Conservation (phyloP, 2,329 filamentous ascomycete genomes). For the Colletotrichum paranaense region DNA sequence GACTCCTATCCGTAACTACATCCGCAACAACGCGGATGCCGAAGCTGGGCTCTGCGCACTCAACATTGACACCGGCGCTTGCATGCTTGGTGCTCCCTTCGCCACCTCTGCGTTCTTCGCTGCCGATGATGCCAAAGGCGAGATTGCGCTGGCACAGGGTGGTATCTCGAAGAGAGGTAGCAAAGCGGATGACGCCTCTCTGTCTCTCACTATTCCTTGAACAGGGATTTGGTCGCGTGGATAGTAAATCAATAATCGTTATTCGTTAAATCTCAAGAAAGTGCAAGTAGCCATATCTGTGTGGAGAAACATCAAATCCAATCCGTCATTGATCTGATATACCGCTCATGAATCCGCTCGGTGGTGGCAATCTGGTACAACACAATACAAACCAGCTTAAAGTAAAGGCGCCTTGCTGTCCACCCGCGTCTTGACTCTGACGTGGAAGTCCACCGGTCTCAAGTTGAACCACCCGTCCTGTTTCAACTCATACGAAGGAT, state of each 20-base stretch:
- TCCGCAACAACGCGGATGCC: constrained; percentile 24
- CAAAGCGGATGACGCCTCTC: background rate
- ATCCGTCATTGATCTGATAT: background rate
- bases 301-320: background rate
- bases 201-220: background rate
- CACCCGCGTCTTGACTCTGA: constrained; percentile 53
- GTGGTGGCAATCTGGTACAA: background rate
- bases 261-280: background rate
- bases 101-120: constrained; percentile 23
- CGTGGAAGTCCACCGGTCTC: constrained; percentile 57
- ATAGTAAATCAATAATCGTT: background rate
- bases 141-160: constrained; percentile 23
- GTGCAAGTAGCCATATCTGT: background rate
- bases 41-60: background rate
- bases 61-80: constrained; percentile 18
- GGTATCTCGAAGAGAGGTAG: constrained; percentile 10
- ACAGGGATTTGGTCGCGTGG: no score
- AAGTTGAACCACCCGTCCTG: constrained; percentile 66
- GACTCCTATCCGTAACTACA: constrained; percentile 29
- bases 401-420: constrained; percentile 1
- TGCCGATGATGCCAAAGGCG: constrained; percentile 13
- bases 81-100: constrained; percentile 25
- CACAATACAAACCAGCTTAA: background rate
- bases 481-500: constrained; percentile 52
- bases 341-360: background rate